Conservation (phyloP, 495 filamentous ascomycete species). For the Aspergillus incahuasiensis region DNA sequence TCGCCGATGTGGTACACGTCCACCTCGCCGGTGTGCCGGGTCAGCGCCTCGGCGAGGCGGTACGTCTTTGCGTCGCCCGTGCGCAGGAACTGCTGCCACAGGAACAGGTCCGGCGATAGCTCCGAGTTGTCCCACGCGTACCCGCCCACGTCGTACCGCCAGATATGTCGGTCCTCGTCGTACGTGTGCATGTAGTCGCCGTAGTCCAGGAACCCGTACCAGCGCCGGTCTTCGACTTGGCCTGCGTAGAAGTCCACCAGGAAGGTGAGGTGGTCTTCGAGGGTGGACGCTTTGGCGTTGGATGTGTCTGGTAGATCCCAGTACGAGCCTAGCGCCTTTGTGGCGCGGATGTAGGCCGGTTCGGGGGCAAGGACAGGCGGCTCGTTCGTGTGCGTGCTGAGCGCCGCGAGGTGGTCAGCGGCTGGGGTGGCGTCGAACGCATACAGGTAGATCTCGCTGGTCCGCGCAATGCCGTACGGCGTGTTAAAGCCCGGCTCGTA, state of each 20-base stretch:
- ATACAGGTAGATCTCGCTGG: slow-evolving; percentile 41
- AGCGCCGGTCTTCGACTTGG: slow-evolving; percentile 40
- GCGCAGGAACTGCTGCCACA: slow-evolving; percentile 49
- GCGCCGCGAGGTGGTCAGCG: slow-evolving; percentile 23
- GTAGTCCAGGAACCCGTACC: slow-evolving; percentile 52
- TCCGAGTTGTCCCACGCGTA: slow-evolving; percentile 55
- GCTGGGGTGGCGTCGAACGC: slow-evolving; percentile 39
- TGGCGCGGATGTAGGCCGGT: slow-evolving; percentile 35
- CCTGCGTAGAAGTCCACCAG: slow-evolving; percentile 41
- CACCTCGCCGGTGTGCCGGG: slow-evolving; percentile 46
- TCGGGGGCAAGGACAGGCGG: slow-evolving; percentile 35
- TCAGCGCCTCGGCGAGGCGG: slow-evolving; percentile 44
- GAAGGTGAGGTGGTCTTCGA: slow-evolving; percentile 40
- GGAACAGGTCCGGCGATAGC: slow-evolving; percentile 46
- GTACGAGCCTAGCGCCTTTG: slow-evolving; percentile 37
- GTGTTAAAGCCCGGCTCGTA: slow-evolving; percentile 44
- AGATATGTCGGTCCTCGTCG: slow-evolving; percentile 43
- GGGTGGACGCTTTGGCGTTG: slow-evolving; percentile 15
- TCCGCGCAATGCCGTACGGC: slow-evolving; percentile 44
- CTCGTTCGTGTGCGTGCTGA: slow-evolving; percentile 30
- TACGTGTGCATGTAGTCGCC: slow-evolving; percentile 51
- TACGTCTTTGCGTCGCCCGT: slow-evolving; percentile 43
- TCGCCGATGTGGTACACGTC: slow-evolving; percentile 46
- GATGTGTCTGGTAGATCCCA: slow-evolving; percentile 28
- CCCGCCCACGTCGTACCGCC: slow-evolving; percentile 50